Base-by-base conservation (phyloP, 2,329 filamentous ascomycete genomes). In the Pseudogymnoascus sp. region DNA sequence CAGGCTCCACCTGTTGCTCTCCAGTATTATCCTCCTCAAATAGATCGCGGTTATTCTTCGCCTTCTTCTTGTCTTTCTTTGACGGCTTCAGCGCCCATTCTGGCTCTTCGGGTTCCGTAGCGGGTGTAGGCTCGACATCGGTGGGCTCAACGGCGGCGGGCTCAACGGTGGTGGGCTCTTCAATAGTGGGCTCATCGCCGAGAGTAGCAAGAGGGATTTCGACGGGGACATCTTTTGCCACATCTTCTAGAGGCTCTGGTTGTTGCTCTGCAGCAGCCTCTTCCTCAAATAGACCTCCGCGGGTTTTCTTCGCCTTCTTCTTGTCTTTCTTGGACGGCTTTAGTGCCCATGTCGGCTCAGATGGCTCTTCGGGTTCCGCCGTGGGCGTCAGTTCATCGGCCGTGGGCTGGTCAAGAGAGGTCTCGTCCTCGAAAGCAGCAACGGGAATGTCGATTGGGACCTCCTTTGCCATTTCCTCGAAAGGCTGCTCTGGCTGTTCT, bases 61-160 rank as follows among this genome's bases (percentile, higher is more conserved):
- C 58, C 16, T 62, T 62, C 19, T 63, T 58, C 33, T 62, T 62
- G n/a, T 55, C 42, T 28, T 63, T 58, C 33, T 63, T 62, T 2
- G 59, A 42, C 4, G 55, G 38, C 16, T 58, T 45, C 9, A 23
- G 30, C 6, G 45, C 45, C 45, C 45, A 52, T 30, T 16, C n/a
- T 6, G 42, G 42, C 28, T 63, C 62, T n/a, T 42, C 23, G 9
- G 35, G 16, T 33, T 62, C 55, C 14, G 61, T 11, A 8, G 41
- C 12, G 9, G 41, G 41, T 5, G 52, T 36, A 6, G 25, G 16
- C 23, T 58, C 23, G 12, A 16, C 6, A n/a, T 12, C 8, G 38
- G 36, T 7, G 12, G 16, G 35, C 35, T 38, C 14, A 8, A 25
- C 41, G 8, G 12, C 12, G 4, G 7, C 8, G 19, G 25, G 12